Evolutionary conservation across 805 yeast species (phyloP).

Genomic region (Hyphopichia homilentoma): DNA sequence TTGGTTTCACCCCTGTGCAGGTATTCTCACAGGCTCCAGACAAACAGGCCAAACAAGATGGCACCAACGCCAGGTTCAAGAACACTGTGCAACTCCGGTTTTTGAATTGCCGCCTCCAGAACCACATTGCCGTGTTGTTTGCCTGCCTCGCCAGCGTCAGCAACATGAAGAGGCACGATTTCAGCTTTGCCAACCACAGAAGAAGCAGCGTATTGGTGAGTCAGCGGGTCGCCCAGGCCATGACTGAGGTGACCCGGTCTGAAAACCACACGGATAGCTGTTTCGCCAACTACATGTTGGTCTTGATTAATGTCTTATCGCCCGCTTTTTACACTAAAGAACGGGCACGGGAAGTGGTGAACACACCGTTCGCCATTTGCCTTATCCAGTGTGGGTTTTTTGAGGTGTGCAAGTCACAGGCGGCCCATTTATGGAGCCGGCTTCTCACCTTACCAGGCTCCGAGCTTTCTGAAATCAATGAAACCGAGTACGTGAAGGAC

Average conservation of each 20-base stretch:
- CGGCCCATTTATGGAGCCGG: conserved; percentile 14
- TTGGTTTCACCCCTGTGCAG: conserved; percentile 37
- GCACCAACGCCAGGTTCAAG: conserved; percentile 57
- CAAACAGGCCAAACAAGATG: conserved; percentile 32
- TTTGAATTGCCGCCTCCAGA: conserved; percentile 47
- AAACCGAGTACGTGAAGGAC: conserved; percentile 30
- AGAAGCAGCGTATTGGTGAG: conserved; percentile 41
- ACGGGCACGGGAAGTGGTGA: conserved; percentile 21
- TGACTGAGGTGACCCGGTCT: conserved; percentile 25
- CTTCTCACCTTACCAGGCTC: conserved; percentile 11
- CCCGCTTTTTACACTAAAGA: conserved; percentile 31
- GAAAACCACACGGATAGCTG: conserved; percentile 22
- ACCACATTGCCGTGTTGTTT: conserved; percentile 38
- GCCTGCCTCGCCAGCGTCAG: conserved; percentile 43
- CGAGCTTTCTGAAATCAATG: conserved; percentile 17
- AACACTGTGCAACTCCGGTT: conserved; percentile 57
- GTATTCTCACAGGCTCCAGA: conserved; percentile 33
- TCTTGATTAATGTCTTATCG: conserved; percentile 18
- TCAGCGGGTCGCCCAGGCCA: conserved; percentile 22
- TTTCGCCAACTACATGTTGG: conserved; percentile 19
- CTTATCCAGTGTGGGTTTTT: conserved; percentile 53
- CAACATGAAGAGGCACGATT: conserved; percentile 48
- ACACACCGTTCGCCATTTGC: conserved; percentile 42
- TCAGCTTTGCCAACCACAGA: conserved; percentile 25
- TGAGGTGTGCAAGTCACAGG: conserved; percentile 23